Conservation (phyloP, 176 grass and related monocot genomes). For the Musa schizocarpa region DNA sequence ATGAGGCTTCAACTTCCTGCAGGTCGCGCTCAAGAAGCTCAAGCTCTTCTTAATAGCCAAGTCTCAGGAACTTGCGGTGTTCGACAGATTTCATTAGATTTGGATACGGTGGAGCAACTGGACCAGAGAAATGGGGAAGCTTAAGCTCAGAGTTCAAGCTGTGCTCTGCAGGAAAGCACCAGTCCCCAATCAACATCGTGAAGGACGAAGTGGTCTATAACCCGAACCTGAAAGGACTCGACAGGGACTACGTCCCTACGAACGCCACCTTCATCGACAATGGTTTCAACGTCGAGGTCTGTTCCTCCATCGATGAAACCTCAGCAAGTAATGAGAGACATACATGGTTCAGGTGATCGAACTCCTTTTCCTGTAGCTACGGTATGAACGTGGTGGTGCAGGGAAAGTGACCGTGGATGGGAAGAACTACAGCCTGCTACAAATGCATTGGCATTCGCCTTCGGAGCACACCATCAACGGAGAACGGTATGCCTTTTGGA, state of each 20-base stretch:
- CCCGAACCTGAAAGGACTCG: slow-evolving; percentile 40
- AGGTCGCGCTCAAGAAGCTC: too few species aligned
- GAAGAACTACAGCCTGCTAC: slow-evolving; percentile 5
- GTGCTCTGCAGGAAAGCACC: slow-evolving; percentile 58
- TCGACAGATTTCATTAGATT: slow-evolving; percentile 33
- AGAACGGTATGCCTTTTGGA: not conserved
- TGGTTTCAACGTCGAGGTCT: slow-evolving; percentile 58
- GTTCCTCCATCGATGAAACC: slow-evolving; percentile 7
- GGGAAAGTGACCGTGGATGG: not conserved
- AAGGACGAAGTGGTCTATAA: slow-evolving; percentile 24
- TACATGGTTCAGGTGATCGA: too few species aligned
- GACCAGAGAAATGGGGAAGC: slow-evolving; percentile 50
- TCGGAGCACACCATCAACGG: not conserved
- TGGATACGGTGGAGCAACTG: slow-evolving; percentile 49
- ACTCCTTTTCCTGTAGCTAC: not conserved
- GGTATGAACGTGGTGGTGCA: not conserved
- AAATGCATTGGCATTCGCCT: slow-evolving; percentile 6
- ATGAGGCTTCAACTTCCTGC: not conserved
- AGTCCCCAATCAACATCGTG: slow-evolving; percentile 68
- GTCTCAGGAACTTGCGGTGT: not conserved
- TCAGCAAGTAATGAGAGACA: too few species aligned
- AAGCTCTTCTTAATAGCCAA: too few species aligned
- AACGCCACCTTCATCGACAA: slow-evolving; percentile 61
- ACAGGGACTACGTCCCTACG: slow-evolving; percentile 43
- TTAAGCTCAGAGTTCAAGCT: slow-evolving; percentile 48